Evolutionary conservation across 441 rosid species (phyloP), one percentile per base, ranked within the genome.

Genomic region (Erodium moschatum): DNA sequence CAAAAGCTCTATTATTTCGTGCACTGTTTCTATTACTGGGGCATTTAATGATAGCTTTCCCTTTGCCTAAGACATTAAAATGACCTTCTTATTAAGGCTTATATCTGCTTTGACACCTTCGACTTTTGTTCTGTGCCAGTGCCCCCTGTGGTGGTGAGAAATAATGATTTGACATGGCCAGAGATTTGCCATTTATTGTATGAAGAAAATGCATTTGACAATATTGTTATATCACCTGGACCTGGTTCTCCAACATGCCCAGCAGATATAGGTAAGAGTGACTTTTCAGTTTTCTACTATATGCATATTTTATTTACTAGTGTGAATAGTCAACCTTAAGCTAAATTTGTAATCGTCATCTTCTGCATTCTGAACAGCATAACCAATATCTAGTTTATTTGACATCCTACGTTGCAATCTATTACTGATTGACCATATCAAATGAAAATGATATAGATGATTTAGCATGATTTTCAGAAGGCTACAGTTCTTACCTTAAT

Each of bases 161-260:
- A 94, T 73, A 96, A 94, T 73, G 91, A 92, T 76, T 84, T 85
- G 90, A 87, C 90, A 4, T 91, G 96, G 99, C 85, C 87, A 70
- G 89, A 87, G 35, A 76, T 85, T 68, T 80, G 78, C 70, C 80
- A 64, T 50, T 83, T 81, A 79, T 75, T 91, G 66, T 87, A 83
- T 74, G 87, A 85, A 80, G 90, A 89, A 66, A 80, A 74, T 66
- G 86, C 90, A 69, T 94, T 91, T 10, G 97, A 94, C 76, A 94
- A 91, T 79, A 78, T 89, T 70, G 97, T 94, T 40, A 88, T 91
- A 71, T 94, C 98, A 50, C 98, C 98, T 72, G 97, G 97, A 69
- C 98, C 97, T 80, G 98, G 98, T 75, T 87, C 97, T 52, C 97
- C 98, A 2, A 71, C 88, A 65, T 85, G 94, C 66, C 80, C 97